These are phyloP conservation scores for Cercospora sp. DNA, from an alignment of 2,329 filamentous ascomycete genomes.

Conservation along the genomic window DNA sequence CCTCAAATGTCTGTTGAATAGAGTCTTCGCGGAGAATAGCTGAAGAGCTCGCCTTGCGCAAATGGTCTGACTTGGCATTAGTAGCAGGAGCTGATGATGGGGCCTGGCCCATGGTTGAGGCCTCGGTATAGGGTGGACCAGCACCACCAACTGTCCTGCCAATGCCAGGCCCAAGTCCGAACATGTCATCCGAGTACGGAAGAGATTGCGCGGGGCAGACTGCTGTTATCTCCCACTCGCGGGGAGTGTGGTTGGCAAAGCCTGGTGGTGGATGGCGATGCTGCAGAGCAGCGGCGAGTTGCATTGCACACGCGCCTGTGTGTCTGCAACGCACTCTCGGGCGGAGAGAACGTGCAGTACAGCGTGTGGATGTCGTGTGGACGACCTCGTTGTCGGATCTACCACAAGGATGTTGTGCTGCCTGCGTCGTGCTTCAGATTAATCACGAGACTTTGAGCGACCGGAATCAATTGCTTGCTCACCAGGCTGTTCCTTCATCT, in stretches of 20 bases:
- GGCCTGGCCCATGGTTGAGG: conserved; percentile 34
- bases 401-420: conserved; percentile 24
- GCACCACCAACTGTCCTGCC: conserved; percentile 29
- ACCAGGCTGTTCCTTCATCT: conserved; percentile 10
- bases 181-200: conserved; percentile 29
- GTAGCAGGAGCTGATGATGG: conserved; percentile 31
- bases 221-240: conserved; percentile 34
- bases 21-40: conserved; percentile 34
- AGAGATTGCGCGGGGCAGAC: conserved; percentile 32
- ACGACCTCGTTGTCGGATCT: conserved; percentile 5
- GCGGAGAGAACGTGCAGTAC: conserved; percentile 14
- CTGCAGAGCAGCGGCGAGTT: conserved; percentile 36
- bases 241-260: conserved; percentile 41
- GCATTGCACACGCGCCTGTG: conserved; percentile 37
- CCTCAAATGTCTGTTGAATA: conserved; percentile 31
- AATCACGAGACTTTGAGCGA: conserved; percentile 21
- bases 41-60: conserved; percentile 30
- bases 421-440: conserved; percentile 29
- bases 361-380: conserved; percentile 18
- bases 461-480: conserved; percentile 16
- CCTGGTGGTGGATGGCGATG: conserved; percentile 31
- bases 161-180: conserved; percentile 23
- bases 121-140: conserved; percentile 28
- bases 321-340: conserved; percentile 16
- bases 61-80: conserved; percentile 16